Evolutionary conservation across 805 yeast species (phyloP), one percentile per base, ranked within the genome.

Genomic region (Saturnispora diversa): DNA sequence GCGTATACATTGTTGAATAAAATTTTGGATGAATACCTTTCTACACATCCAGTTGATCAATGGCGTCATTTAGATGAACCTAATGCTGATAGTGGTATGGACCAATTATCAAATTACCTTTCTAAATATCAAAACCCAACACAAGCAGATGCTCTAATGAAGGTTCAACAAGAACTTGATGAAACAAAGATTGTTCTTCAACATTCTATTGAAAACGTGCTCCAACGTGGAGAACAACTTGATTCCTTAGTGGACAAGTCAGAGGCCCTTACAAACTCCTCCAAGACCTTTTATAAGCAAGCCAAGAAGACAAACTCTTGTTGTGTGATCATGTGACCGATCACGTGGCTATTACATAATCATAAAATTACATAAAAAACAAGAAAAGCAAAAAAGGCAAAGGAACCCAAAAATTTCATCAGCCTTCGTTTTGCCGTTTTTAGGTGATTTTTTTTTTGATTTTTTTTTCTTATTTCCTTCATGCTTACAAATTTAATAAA

Each of bases 101-200:
- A 74, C 20, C 75, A 74, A 45, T 69, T 90, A 53, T 83, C 78
- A 24, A 65, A 64, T 20, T 87, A 87, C 59, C 65, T 92, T 50
- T 65, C 69, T 52, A 84, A 84, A 56, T 92, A 92, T 65, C 98
- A 92, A 66, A 95, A 92, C 60, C 99, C 99, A 23, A 72, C 82
- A 31, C 95, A 92, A 67, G 97, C 97, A 0, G 99, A 92, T 60
- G 82, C 96, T 9, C 78, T 92, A 47, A 81, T 92, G 94, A 84
- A 82, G 61, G 98, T 92, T 17, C 98, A 92, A 68, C 94, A 87
- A 58, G 98, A 92, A 63, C 74, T 92, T 54, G 98, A 92, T 62
- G 98, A 92, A 59, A 92, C 98, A 27, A 92, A 92, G 69, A 85
- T 90, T 52, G 95, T 88, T 30, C 70, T 92, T 55, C 97, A 92